Evolutionary conservation across 2,329 filamentous ascomycete genomes (phyloP), one percentile per base, ranked within the genome.

Genomic region (Colletotrichum sp.): DNA sequence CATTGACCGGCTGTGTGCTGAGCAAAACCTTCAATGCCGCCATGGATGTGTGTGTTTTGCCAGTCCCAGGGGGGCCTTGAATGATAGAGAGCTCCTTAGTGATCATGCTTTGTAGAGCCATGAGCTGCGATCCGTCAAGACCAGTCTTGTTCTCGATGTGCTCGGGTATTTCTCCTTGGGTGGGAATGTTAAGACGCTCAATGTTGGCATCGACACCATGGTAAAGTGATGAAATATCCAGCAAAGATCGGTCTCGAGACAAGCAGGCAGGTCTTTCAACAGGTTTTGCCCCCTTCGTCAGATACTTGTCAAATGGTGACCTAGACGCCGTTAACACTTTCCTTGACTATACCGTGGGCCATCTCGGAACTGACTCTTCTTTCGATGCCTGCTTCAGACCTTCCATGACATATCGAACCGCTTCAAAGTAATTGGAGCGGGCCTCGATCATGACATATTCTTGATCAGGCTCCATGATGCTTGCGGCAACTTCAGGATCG

Each of bases 41-140:
- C 3, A 96, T 91, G 0, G 95, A 97, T 0, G 96, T 94, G 78
- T 94, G 94, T 0, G 96, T 98, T 81, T 98, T 98, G 6, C 90
- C 90, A 0, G 90, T 92, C 0, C 90, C 90, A 0, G 95, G 96
- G 12, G 96, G 96, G 0, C 96, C 96, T 85, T 98, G 96, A 0
- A 98, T 85, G 36, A 98, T 92, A 0, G 95, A 92, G 2, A 98
- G 81, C 63, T 91, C 90, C 72, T 92, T 94, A 0, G 93, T 94
- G 1, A 97, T 84, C 76, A 98, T 96, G 2, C 91, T 88, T 18
- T 90, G 85, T 0, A 97, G 87, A 0, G 95, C 95, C 5, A 85
- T 83, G 55, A 92, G 88, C 81, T 98, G 96, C 0, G 94, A 95
- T 1, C 84, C 80, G 79, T 98, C 95, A 10, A 98, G 88, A 4